phyloP scores from a whole-genome alignment of 345 rosid species.

The Hevea brasiliensis region DNA sequence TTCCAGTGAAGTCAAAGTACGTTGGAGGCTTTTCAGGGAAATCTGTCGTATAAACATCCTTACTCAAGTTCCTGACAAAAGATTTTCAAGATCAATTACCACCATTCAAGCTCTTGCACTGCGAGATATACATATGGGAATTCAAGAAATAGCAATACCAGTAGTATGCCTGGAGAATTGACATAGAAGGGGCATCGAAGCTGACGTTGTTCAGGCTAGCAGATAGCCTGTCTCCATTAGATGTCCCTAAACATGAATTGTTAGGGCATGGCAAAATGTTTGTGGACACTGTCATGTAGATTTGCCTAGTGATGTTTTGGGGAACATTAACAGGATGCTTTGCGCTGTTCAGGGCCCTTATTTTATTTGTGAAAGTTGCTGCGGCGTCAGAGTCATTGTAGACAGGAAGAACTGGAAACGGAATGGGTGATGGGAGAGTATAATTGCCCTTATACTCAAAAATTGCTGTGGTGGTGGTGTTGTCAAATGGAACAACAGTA shows the following conservation, averaged over 20 bases:
- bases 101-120: too few relatives aligned
- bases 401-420: slow-evolving; percentile 31
- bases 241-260: slow-evolving; percentile 11
- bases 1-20: slow-evolving; percentile 36
- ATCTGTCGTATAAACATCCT: slow-evolving; percentile 14
- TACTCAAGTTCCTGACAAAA: slow-evolving; percentile 18
- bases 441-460: slow-evolving; percentile 52
- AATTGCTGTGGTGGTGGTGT: slow-evolving; percentile 82
- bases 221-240: background rate
- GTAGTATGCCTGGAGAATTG: too few relatives aligned
- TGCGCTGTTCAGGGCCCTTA: slow-evolving; percentile 24
- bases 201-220: slow-evolving; percentile 55
- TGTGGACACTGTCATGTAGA: slow-evolving; percentile 29
- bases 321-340: slow-evolving; percentile 36
- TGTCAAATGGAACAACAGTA: slow-evolving; percentile 46
- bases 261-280: slow-evolving; percentile 24
- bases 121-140: too few relatives aligned
- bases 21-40: slow-evolving; percentile 27
- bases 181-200: slow-evolving; percentile 25
- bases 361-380: slow-evolving; percentile 3
- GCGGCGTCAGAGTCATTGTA: slow-evolving; percentile 23
- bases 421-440: slow-evolving; percentile 23
- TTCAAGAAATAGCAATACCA: too few relatives aligned
- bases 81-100: too few relatives aligned
- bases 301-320: slow-evolving; percentile 1